Conservation (phyloP, 108 stramenopile genomes). For the Skeletonema potamos region DNA sequence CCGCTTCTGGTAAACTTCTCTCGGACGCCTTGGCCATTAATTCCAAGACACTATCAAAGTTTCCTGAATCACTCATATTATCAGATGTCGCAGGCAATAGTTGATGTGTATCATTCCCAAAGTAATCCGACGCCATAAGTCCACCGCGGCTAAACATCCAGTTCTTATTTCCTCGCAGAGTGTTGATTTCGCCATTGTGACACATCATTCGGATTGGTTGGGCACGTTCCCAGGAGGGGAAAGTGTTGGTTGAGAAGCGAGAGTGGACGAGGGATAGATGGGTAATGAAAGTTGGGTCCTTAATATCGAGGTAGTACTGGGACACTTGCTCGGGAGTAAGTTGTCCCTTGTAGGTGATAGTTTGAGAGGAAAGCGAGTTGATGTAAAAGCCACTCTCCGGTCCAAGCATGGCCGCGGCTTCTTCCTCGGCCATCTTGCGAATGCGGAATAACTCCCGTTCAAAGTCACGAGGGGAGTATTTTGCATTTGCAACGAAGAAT, state of each 20-base stretch:
- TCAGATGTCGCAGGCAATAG: conserved; percentile 88
- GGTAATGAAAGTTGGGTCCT: conserved; percentile 80
- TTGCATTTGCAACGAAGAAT: conserved; percentile 70
- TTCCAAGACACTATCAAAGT: conserved; percentile 95
- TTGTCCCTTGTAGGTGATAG: conserved; percentile 97
- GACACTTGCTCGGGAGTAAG: conserved; percentile 94
- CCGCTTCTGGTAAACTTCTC: conserved; percentile 87
- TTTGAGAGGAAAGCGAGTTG: conserved; percentile 80
- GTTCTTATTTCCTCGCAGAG: conserved; percentile 95
- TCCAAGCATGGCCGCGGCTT: conserved; percentile 75
- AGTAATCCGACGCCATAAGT: conserved; percentile 90
- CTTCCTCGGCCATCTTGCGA: conserved; percentile 85
- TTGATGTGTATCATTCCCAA: conserved; percentile 80
- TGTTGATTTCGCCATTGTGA: conserved; percentile 98
- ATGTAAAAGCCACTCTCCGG: conserved; percentile 91
- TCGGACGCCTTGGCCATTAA: conserved; percentile 90
- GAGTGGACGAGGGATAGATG: conserved; percentile 93
- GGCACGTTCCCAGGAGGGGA: conserved; percentile 95
- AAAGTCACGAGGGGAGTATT: conserved; percentile 65
- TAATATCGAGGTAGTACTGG: conserved; percentile 89
- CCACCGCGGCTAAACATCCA: conserved; percentile 97
- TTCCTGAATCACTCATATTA: conserved; percentile 94
- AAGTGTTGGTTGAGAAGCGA: conserved; percentile 95
- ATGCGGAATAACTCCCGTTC: conserved; percentile 92
- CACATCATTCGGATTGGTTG: conserved; percentile 98